Evolutionary conservation across 2,329 filamentous ascomycete species (phyloP), one percentile per base, ranked within the genome.

Genomic region (Sporothrix humicola): DNA sequence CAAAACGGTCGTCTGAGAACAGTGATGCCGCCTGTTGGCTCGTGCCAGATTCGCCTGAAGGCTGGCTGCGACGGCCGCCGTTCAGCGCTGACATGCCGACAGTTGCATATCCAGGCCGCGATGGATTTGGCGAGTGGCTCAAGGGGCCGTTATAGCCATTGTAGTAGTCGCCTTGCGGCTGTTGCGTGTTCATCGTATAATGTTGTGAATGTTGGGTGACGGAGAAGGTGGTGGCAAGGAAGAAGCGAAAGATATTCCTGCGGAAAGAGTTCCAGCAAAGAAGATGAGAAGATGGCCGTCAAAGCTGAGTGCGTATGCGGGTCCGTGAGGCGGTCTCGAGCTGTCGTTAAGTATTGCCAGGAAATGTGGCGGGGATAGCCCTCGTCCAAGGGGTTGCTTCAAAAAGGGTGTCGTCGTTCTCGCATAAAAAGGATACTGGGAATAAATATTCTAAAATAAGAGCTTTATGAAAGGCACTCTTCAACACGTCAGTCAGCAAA

Each of bases 21-120:
- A 95, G 85, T 74, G 89, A 89, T 69, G 90, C 87, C 0, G 84
- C 84, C 58, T 82, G 82, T 79, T 93, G 87, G 73, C 90, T 89
- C 75, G 87, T 89, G 79, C 92, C 91, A 75, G 87, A 86, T 77
- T 97, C 94, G 80, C 95, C 93, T 77, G 92, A 92, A 78, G 93
- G 89, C 78, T 94, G 95, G 59, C 90, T 85, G 80, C 92, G 91
- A 77, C 92, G 89, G 79, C 92, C 89, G 73, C 92, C 73, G 68
- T 77, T 77, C 65, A 80, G 77, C 48, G 72, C 63, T 1, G 75
- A 68, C 3, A 83, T 73, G 59, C 81, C 80, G 87, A 85, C 85
- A 91, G 85, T 87, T 72, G 81, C 83, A 76, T 87, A 88, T 73
- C 85, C 86, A 75, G 92, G 92, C 80, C 86, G 82, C 69, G 92